A percentile compares a stretch with the other conserved stretches of the same genome.
These are phyloP conservation scores for Alternaria gaisen DNA, from an alignment of 2,329 filamentous ascomycete genomes.

Conservation along the genomic window DNA sequence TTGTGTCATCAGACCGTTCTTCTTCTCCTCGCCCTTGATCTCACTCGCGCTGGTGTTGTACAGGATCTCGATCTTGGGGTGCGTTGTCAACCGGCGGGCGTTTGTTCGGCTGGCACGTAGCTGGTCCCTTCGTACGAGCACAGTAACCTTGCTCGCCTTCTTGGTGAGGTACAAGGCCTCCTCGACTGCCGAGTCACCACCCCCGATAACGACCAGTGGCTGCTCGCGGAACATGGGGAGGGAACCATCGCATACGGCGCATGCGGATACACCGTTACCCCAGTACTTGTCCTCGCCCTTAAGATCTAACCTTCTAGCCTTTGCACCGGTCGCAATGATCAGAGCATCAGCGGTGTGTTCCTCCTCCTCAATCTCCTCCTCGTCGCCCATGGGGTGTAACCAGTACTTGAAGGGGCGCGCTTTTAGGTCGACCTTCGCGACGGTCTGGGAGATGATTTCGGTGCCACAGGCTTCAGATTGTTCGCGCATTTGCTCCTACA, in stretches of 20 bases:
- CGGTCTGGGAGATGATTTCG: slow-evolving; percentile 90
- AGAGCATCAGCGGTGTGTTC: slow-evolving; percentile 87
- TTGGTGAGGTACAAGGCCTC: slow-evolving; percentile 98
- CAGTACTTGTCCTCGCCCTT: slow-evolving; percentile 94
- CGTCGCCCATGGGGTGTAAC: slow-evolving; percentile 77
- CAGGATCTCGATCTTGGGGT: slow-evolving; percentile 90
- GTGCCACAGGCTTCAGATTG: slow-evolving; percentile 95
- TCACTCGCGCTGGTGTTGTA: slow-evolving; percentile 85
- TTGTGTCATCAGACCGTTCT: slow-evolving; percentile 82
- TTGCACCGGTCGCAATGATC: slow-evolving; percentile 95
- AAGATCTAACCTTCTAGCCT: slow-evolving; percentile 82
- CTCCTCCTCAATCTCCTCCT: slow-evolving; percentile 73
- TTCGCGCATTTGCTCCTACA: slow-evolving; percentile 83
- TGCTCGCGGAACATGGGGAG: slow-evolving; percentile 98
- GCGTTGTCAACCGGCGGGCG: slow-evolving; percentile 80
- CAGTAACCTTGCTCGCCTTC: slow-evolving; percentile 94
- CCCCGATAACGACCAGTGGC: slow-evolving; percentile 93
- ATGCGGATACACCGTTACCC: slow-evolving; percentile 96
- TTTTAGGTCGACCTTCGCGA: slow-evolving; percentile 82
- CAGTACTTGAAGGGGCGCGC: slow-evolving; percentile 92
- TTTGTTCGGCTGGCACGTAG: slow-evolving; percentile 91
- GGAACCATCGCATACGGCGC: slow-evolving; percentile 96
- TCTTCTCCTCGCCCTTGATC: slow-evolving; percentile 82
- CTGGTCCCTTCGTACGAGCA: slow-evolving; percentile 87
- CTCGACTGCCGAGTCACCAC: slow-evolving; percentile 95